Evolutionary conservation across 208 protist genomes (phyloP), one percentile per base, ranked within the genome.

Genomic region (Trypanosoma boissoni): DNA sequence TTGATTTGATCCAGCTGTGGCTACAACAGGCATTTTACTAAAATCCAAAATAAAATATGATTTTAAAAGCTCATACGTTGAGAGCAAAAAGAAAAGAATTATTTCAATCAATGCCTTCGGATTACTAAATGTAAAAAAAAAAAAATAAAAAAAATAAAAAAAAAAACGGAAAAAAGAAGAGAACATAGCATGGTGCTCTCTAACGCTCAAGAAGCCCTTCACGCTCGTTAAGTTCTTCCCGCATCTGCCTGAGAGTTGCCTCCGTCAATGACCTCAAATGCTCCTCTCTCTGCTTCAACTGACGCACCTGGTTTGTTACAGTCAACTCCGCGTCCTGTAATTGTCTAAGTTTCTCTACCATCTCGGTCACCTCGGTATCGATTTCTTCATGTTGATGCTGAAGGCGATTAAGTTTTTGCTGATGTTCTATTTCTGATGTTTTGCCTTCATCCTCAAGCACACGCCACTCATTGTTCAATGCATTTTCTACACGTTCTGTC

Each of bases 321-420:
- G 64, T 39, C 20, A 66, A 41, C 43, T 79, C 72, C 18, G 39
- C 48, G 45, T 74, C 61, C 3, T 58, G 64, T 39, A 83, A 57
- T 29, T 54, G 49, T 41, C 62, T 44, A 4, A 74, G 26, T 5
- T 56, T 64, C 46, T 62, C 44, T 6, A 64, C 57, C 23, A 70
- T 16, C 8, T 64, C 58, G 8, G 29, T 20, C 41, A 72, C 68
- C 24, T 64, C 21, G 16, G 48, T 58, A 2, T 56, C 39, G 18
- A 72, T 32, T 14, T 68, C 44, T 31, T 73, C 46, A 34, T 66
- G 50, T 31, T 60, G 42, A 37, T 53, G 58, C 2, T 76, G 62
- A 21, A 78, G 41, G 1, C 64, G 36, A 7, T 62, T 59, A 43
- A 74, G 58, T 42, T 37, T 32, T 45, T 64, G 37, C 23, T 49